Conservation (phyloP, 1,139 yeast genomes). For the Lodderomyces jiufengensis region DNA sequence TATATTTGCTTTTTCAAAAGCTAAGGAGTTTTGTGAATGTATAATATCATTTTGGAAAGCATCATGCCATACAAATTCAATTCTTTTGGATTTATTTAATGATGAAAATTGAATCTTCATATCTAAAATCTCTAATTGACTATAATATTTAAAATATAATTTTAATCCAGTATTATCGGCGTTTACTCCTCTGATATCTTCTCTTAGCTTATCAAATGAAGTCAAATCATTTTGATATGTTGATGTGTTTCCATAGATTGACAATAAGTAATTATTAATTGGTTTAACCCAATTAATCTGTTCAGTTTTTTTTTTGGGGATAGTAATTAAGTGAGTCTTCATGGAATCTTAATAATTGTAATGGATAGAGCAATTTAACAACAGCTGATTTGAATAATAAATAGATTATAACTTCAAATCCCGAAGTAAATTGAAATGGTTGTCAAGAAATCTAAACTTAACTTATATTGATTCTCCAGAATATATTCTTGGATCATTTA, state of each 20-base stretch:
- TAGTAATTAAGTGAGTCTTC: slow-evolving; percentile 35
- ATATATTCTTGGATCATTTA: no score
- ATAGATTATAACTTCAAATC: no score
- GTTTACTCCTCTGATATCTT: slow-evolving; percentile 56
- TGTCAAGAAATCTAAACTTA: no score
- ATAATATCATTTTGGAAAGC: slow-evolving; percentile 48
- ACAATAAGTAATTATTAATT: slow-evolving; percentile 53
- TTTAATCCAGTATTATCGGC: slow-evolving; percentile 49
- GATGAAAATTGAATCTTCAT: slow-evolving; percentile 66
- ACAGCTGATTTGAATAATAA: no score
- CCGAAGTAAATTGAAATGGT: no score
- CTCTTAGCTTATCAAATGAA: slow-evolving; percentile 57
- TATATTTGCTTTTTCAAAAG: slow-evolving; percentile 86
- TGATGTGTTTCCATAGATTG: slow-evolving; percentile 60
- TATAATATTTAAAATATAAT: slow-evolving; percentile 68
- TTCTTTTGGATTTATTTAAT: slow-evolving; percentile 46
- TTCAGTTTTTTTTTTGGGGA: slow-evolving; percentile 53
- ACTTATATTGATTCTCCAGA: no score
- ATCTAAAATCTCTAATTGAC: slow-evolving; percentile 77
- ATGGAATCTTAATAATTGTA: slow-evolving; percentile 14
- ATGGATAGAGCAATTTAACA: no score
- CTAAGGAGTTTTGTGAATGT: slow-evolving; percentile 52
- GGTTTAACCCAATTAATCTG: slow-evolving; percentile 67
- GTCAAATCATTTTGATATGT: slow-evolving; percentile 57
- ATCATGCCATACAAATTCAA: slow-evolving; percentile 80